Conservation (phyloP, 1,139 yeast species). For the Hanseniaspora uvarum region DNA sequence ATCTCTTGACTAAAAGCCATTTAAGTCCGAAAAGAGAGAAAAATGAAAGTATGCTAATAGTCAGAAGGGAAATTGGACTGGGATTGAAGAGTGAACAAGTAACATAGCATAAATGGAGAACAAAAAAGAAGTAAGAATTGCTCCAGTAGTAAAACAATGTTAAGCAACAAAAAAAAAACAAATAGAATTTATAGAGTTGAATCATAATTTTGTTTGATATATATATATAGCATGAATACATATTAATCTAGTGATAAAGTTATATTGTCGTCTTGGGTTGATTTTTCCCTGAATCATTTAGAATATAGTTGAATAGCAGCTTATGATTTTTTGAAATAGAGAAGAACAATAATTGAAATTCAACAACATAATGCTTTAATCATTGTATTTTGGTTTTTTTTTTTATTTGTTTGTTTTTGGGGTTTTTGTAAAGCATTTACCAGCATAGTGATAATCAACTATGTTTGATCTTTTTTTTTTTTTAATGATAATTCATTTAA, state of each 20-base stretch:
- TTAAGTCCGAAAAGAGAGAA: no score
- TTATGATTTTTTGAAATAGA: neutral
- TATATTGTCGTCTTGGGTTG: neutral
- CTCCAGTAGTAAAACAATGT: no score
- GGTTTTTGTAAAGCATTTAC: neutral
- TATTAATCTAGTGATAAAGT: neutral
- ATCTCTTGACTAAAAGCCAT: no score
- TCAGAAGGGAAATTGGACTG: no score
- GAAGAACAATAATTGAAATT: neutral
- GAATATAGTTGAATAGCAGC: slow-evolving; percentile 7
- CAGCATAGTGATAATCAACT: neutral
- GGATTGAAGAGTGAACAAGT: no score
- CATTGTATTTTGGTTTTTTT: neutral
- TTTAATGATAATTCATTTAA: neutral
- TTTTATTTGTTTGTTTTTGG: neutral
- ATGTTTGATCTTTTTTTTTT: neutral
- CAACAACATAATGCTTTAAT: neutral
- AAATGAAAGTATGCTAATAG: no score
- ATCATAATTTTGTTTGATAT: neutral
- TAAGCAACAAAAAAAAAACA: no score
- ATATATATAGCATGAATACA: neutral
- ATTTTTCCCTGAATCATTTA: neutral
- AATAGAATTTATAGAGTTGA: slow-evolving; percentile 8
- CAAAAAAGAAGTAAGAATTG: neutral
- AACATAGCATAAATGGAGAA: no score